Conservation (phyloP, 768 basidiomycete genomes). For the Chiua virens region DNA sequence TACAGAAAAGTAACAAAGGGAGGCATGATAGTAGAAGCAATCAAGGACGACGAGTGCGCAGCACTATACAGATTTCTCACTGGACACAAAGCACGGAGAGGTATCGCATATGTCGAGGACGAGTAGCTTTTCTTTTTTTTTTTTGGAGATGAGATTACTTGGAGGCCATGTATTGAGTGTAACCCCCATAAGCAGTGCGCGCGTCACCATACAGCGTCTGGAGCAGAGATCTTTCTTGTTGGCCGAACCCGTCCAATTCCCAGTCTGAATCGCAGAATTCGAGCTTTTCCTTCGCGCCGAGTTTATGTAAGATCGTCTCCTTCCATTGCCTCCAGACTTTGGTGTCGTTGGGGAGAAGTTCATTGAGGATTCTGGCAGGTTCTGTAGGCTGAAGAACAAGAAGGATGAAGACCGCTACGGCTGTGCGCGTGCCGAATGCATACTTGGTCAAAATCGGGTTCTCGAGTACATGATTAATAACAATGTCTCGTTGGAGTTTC, state of each 20-base stretch:
- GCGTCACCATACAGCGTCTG: constrained; percentile 25
- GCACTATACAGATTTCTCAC: too few species aligned
- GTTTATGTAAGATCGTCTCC: constrained; percentile 12
- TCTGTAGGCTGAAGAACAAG: constrained; percentile 23
- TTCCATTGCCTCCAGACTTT: constrained; percentile 32
- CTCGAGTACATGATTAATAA: constrained; percentile 24
- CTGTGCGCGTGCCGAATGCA: constrained; percentile 25
- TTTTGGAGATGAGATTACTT: neutral
- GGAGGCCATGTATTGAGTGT: constrained; percentile 3
- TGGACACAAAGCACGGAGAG: too few species aligned
- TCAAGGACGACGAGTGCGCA: too few species aligned
- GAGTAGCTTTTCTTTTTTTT: too few species aligned
- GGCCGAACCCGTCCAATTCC: constrained; percentile 17
- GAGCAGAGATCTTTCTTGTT: constrained; percentile 20
- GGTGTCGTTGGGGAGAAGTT: constrained; percentile 30
- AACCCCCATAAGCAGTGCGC: constrained; percentile 28
- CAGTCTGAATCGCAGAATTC: constrained; percentile 21
- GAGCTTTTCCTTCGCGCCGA: constrained; percentile 21
- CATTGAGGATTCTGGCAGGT: constrained; percentile 18
- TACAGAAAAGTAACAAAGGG: too few species aligned
- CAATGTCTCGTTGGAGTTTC: constrained; percentile 24
- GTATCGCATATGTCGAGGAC: neutral
- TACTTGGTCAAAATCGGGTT: constrained; percentile 25
- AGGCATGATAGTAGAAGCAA: too few species aligned
- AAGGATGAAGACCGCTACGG: constrained; percentile 24